phyloP scores from a whole-genome alignment of 108 stramenopile genomes.

The Stephanodiscus minutulus region DNA sequence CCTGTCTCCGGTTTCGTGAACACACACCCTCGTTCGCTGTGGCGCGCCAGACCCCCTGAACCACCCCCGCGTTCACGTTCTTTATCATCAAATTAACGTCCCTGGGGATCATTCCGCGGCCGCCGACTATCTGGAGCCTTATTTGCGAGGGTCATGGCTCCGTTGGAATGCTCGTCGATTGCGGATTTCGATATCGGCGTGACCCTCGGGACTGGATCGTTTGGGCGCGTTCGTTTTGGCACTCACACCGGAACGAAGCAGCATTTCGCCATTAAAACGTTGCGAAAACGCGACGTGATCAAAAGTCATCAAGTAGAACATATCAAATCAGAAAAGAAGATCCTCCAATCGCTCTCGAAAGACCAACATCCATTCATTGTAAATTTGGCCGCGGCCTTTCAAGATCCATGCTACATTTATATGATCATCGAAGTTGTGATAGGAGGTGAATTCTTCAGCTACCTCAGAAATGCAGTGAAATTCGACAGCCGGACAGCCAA shows the following conservation, averaged over 20 bases:
- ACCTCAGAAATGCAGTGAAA: conserved; percentile 49
- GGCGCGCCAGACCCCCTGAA: no score
- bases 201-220: conserved; percentile 86
- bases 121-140: not conserved
- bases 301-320: conserved; percentile 77
- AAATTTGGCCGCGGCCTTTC: conserved; percentile 59
- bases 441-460: conserved; percentile 85
- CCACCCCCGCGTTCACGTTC: no score
- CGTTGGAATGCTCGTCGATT: conserved; percentile 26
- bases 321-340: conserved; percentile 77
- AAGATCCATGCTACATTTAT: conserved; percentile 69
- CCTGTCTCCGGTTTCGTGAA: no score
- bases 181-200: conserved; percentile 78
- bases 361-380: conserved; percentile 81
- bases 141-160: conserved; percentile 3
- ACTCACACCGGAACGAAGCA: conserved; percentile 59
- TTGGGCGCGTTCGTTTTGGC: conserved; percentile 82
- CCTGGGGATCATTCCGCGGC: not conserved
- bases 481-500: conserved; percentile 55
- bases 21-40: no score
- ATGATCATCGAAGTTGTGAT: conserved; percentile 81
- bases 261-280: conserved; percentile 81
- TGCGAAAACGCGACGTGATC: conserved; percentile 77
- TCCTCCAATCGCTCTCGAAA: conserved; percentile 50
- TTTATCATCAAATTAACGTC: not conserved